A percentile compares a stretch with the other conserved stretches of the same genome.
Evolutionary conservation across 148 eudicot species (phyloP).

Genomic region (Bassia scoparia): DNA sequence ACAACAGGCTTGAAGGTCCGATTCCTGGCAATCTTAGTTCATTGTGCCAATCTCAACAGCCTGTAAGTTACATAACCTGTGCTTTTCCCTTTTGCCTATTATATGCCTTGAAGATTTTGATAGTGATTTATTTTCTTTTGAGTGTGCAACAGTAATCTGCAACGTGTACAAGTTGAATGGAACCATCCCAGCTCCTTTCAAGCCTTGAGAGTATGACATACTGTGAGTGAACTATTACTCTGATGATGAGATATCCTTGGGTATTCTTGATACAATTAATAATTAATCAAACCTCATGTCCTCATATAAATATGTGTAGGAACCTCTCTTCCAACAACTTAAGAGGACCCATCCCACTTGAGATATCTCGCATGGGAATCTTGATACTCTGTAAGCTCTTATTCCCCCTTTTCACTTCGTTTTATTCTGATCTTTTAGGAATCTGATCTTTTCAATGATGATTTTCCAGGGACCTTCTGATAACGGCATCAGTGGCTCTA

Average conservation of each 20-base stretch:
- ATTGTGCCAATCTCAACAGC: conserved; percentile 90
- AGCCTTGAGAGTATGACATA: conserved; percentile 95
- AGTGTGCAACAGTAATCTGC: conserved; percentile 52
- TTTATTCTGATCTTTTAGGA: not conserved
- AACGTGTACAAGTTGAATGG: conserved; percentile 86
- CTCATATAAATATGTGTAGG: conserved; percentile 43
- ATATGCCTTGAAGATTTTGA: not conserved
- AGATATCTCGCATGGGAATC: conserved; percentile 85
- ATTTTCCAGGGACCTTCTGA: conserved; percentile 77
- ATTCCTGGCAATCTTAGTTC: conserved; percentile 86
- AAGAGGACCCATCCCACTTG: conserved; percentile 80
- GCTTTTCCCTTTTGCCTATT: not conserved
- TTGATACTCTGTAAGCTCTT: conserved; percentile 78
- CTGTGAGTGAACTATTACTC: conserved; percentile 45
- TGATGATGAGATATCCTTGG: not conserved
- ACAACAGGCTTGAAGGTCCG: conserved; percentile 76
- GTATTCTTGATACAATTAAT: not conserved
- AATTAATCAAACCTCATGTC: not conserved
- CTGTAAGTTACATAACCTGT: conserved; percentile 49
- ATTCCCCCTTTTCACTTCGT: not conserved
- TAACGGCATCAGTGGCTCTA: conserved; percentile 62
- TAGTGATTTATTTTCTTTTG: not conserved
- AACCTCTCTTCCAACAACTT: conserved; percentile 82
- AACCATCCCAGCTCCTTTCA: conserved; percentile 68
- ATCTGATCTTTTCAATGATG: too few species aligned